A percentile compares a stretch with the other conserved stretches of the same genome.
Evolutionary conservation across 2,329 filamentous ascomycete species (phyloP).

Genomic region (Colletotrichum australisinense): DNA sequence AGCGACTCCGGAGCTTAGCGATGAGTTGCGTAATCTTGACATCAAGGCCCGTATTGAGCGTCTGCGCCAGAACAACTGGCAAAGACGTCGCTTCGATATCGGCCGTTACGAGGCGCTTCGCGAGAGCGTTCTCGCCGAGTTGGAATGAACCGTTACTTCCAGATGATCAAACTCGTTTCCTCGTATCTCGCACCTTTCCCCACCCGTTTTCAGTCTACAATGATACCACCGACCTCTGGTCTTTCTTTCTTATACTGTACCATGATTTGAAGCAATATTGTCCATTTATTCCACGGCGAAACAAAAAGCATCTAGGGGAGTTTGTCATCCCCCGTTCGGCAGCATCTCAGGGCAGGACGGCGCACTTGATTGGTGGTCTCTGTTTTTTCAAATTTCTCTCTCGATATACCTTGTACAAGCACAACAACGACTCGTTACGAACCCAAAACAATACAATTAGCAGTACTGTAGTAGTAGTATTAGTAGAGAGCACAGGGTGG

Average conservation of each 20-base stretch:
- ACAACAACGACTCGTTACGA: constrained; percentile 24
- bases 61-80: constrained; percentile 66
- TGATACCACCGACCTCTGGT: constrained; percentile 26
- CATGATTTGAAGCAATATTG: neutral
- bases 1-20: constrained; percentile 39
- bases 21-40: constrained; percentile 53
- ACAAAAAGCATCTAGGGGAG: constrained; percentile 8
- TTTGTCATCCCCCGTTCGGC: neutral
- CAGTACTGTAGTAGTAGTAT: constrained; percentile 20
- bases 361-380: neutral
- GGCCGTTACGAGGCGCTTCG: constrained; percentile 64
- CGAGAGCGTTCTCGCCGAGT: constrained; percentile 63
- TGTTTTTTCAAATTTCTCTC: neutral
- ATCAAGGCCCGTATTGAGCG: constrained; percentile 65
- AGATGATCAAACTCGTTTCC: constrained; percentile 3
- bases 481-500: neutral
- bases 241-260: neutral
- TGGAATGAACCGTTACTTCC: constrained; percentile 43
- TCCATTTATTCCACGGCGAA: neutral
- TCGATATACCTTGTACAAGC: constrained; percentile 27
- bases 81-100: constrained; percentile 65
- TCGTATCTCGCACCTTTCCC: neutral
- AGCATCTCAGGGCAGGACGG: neutral
- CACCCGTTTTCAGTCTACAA: neutral
- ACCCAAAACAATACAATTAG: neutral